Base-by-base conservation (phyloP, 805 yeast species). In the Metschnikowia colocasiae region DNA sequence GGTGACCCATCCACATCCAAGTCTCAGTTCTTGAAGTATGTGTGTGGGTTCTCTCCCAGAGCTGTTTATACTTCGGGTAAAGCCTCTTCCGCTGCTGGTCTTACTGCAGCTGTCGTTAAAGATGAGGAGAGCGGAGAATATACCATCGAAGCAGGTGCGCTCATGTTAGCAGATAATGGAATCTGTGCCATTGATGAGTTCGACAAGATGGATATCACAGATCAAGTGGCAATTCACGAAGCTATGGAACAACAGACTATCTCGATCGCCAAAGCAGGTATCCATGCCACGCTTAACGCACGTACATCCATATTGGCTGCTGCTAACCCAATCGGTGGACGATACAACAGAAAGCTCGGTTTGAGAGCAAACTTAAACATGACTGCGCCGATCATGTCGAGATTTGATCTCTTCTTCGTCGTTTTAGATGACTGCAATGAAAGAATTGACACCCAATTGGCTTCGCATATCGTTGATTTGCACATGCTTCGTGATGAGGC, bases 231-330 rank as follows among this genome's bases (percentile, higher is more conserved):
- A 3, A 92, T 94, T 71, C 99, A 94, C 71, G 99, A 94, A 72
- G 99, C 98, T 20, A 94, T 94, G 99, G 99, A 94, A 76, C 99
- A 94, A 70, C 99, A 94, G 68, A 94, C 99, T 0, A 94, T 94
- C 56, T 91, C 97, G 13, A 94, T 94, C 60, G 97, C 99, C 9
- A 94, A 94, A 65, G 99, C 99, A 1, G 99, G 99, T 61, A 94
- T 94, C 54, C 97, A 94, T 62, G 98, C 99, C 1, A 94, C 99
- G 0, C 73, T 94, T 59, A 94, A 94, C 65, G 99, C 99, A 1
- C 79, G 99, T 61, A 89, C 99, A 0, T 89, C 97, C 0, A 94
- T 94, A 58, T 70, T 94, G 42, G 99, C 99, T 0, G 98, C 99
- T n/a, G 99, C 99, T 1, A 94, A 94, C 65, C 99, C 99, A 19